Conservation (phyloP, 805 yeast genomes). For the Saturnispora sanitii region DNA sequence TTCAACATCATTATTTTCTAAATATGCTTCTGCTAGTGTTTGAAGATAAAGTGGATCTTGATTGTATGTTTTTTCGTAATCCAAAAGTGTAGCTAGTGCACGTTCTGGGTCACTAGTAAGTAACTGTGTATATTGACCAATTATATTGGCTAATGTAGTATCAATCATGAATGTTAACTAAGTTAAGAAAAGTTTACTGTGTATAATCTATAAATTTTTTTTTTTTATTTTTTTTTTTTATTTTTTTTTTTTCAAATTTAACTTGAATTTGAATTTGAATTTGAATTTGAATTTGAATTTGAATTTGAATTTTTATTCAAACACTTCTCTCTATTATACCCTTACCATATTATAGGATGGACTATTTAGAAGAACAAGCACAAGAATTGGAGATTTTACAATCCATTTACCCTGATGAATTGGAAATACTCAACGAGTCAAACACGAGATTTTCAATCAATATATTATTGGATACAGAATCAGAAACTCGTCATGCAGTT, state of each 20-base stretch:
- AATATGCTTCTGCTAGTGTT: conserved; percentile 61
- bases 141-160: conserved; percentile 4
- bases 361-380: conserved; percentile 61
- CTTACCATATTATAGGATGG: no score
- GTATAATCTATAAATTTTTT: not conserved
- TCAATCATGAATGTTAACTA: conserved; percentile 3
- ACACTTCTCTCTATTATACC: not conserved
- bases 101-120: conserved; percentile 37
- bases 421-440: conserved; percentile 30
- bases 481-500: conserved; percentile 49
- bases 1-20: conserved; percentile 75
- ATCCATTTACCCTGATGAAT: conserved; percentile 90
- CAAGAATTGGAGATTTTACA: conserved; percentile 88
- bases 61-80: conserved; percentile 27
- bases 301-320: no score
- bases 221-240: not conserved
- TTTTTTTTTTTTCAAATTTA: conserved; percentile 2
- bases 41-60: conserved; percentile 40
- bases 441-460: conserved; percentile 45
- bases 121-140: conserved; percentile 25
- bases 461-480: conserved; percentile 57
- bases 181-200: not conserved
- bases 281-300: no score
- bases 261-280: conserved; percentile 2
- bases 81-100: conserved; percentile 41